Evolutionary conservation across 2,329 filamentous ascomycete genomes (phyloP).

Genomic region (Cladophialophora carrionii): DNA sequence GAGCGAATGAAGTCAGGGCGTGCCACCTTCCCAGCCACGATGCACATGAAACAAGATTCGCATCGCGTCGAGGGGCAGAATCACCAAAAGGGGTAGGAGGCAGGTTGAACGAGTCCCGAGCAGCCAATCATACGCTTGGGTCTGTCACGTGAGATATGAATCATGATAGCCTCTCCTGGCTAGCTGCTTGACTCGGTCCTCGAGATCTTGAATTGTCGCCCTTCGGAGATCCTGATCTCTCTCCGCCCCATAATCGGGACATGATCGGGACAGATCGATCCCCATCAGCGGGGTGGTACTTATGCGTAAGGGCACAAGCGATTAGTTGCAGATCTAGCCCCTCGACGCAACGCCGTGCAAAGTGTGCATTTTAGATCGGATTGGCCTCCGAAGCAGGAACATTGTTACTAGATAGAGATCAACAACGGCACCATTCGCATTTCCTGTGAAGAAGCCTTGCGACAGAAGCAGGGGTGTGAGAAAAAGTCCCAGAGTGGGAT

Average conservation of each 20-base stretch:
- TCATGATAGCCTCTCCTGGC: too few relatives aligned
- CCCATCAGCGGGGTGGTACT: background rate
- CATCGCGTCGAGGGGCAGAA: slow-evolving; percentile 16
- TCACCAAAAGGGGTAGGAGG: background rate
- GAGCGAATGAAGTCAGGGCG: slow-evolving; percentile 7
- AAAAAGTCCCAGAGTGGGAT: background rate
- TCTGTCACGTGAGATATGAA: slow-evolving; percentile 1
- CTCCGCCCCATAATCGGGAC: background rate
- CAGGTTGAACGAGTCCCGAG: background rate
- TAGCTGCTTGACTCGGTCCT: background rate
- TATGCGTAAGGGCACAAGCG: background rate
- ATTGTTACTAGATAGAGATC: background rate
- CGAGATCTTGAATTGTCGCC: background rate
- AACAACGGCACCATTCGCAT: background rate
- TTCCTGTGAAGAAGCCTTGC: background rate
- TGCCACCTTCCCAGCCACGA: slow-evolving; percentile 8
- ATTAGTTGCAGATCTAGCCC: background rate
- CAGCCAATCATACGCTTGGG: slow-evolving; percentile 2
- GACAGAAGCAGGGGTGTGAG: background rate
- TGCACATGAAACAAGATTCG: slow-evolving; percentile 15
- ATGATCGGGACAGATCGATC: too few relatives aligned
- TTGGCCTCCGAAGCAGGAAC: background rate
- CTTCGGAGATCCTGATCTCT: background rate
- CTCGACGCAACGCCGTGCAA: background rate
- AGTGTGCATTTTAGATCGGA: background rate